Evolutionary conservation across 2,329 filamentous ascomycete genomes (phyloP).

Genomic region (Seiridium unicorne): DNA sequence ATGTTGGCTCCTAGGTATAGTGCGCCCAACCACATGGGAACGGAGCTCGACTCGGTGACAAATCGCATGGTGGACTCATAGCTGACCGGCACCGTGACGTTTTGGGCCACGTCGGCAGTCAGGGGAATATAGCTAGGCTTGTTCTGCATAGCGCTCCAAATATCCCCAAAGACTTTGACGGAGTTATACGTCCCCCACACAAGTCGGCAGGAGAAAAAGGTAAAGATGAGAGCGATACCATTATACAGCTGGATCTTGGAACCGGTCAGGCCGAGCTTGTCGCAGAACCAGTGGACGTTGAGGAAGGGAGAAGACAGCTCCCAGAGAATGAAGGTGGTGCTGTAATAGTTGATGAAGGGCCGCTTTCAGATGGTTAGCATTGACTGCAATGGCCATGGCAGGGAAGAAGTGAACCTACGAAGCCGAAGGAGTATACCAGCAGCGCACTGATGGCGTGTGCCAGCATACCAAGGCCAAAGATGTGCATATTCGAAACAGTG

Average conservation of each 20-base stretch:
- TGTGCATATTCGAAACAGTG: conserved; percentile 63
- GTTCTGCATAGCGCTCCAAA: conserved; percentile 57
- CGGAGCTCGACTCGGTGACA: conserved; percentile 42
- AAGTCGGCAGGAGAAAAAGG: conserved; percentile 75
- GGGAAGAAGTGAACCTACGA: conserved; percentile 54
- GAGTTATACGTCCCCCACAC: conserved; percentile 77
- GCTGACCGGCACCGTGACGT: conserved; percentile 30
- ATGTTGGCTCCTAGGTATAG: conserved; percentile 71
- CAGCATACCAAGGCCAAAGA: conserved; percentile 75
- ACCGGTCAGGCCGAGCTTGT: conserved; percentile 81
- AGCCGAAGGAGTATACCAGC: conserved; percentile 73
- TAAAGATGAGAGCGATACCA: conserved; percentile 67
- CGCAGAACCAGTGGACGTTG: conserved; percentile 90
- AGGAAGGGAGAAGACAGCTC: conserved; percentile 83
- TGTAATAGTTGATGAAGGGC: conserved; percentile 84
- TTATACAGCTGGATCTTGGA: conserved; percentile 73
- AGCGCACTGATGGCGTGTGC: conserved; percentile 76
- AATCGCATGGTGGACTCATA: conserved; percentile 49
- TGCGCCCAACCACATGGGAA: conserved; percentile 69
- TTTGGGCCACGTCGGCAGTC: conserved; percentile 28
- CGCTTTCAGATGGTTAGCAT: conserved; percentile 47
- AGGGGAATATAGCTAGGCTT: conserved; percentile 30
- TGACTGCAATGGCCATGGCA: background rate
- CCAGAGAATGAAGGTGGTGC: conserved; percentile 78
- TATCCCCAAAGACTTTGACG: conserved; percentile 66